Percentiles rank a stretch among this genome's conserved stretches.
Conservation (phyloP, 2,329 filamentous ascomycete species). For the Cadophora gregata region DNA sequence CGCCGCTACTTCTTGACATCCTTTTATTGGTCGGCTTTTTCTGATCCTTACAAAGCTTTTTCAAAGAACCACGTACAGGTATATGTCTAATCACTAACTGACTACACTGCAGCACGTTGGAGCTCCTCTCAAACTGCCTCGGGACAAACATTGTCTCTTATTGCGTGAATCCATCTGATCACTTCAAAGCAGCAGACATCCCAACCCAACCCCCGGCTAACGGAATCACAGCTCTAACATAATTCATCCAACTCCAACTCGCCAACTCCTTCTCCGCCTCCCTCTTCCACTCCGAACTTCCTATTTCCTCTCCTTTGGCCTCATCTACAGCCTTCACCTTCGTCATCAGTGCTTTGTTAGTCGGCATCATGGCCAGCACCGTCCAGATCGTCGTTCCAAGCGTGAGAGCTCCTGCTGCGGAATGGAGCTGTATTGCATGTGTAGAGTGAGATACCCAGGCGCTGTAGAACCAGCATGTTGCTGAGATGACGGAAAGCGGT, state of each 20-base stretch:
- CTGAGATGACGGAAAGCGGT: background rate
- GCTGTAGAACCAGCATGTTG: background rate
- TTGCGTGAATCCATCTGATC: background rate
- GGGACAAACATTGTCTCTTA: too few relatives aligned
- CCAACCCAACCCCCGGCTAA: slow-evolving; percentile 17
- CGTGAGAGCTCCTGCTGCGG: background rate
- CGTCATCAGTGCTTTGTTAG: background rate
- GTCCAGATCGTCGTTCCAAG: background rate
- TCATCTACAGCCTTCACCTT: background rate
- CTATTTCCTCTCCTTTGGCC: background rate
- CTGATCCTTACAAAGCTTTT: too few relatives aligned
- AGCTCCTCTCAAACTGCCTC: too few relatives aligned
- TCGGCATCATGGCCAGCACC: background rate
- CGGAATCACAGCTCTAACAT: slow-evolving; percentile 17
- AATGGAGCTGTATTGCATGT: background rate
- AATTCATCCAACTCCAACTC: slow-evolving; percentile 7
- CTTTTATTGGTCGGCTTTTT: too few relatives aligned
- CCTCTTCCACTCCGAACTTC: background rate
- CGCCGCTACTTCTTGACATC: too few relatives aligned
- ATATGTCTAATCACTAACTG: too few relatives aligned
- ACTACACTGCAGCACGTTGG: too few relatives aligned
- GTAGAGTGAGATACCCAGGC: background rate
- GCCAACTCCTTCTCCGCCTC: background rate
- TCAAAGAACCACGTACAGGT: too few relatives aligned
- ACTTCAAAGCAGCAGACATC: slow-evolving; percentile 13